Evolutionary conservation across 2,329 filamentous ascomycete species (phyloP).

Genomic region (Saccharata proteae): DNA sequence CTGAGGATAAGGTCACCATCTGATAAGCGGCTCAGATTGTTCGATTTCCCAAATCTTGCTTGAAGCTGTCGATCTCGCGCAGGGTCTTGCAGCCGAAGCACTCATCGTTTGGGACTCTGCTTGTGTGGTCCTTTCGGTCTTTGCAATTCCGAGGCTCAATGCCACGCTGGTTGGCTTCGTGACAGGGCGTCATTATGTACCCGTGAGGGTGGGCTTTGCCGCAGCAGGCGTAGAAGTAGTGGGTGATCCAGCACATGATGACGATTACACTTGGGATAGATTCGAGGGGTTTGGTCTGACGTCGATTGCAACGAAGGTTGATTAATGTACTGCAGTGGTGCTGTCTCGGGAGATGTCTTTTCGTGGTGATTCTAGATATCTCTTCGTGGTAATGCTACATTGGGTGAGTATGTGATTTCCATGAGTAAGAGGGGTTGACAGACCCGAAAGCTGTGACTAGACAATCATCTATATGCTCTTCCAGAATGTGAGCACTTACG

Average conservation of each 20-base stretch:
- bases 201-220: slow-evolving; percentile 3
- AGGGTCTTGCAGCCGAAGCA: slow-evolving; percentile 3
- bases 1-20: too few species aligned
- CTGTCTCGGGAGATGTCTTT: neutral
- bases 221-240: slow-evolving; percentile 5
- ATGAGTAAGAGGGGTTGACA: too few species aligned
- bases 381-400: too few species aligned
- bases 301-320: neutral
- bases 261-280: neutral
- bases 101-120: neutral
- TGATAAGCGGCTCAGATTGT: too few species aligned
- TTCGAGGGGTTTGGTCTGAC: neutral
- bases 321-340: neutral
- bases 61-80: neutral
- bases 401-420: too few species aligned
- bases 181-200: slow-evolving; percentile 1
- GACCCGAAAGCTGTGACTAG: too few species aligned
- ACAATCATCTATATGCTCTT: too few species aligned
- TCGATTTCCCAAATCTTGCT: too few species aligned
- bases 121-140: slow-evolving; percentile 4
- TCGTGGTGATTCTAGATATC: too few species aligned
- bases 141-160: slow-evolving; percentile 1
- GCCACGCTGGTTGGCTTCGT: neutral
- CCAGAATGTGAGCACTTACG: too few species aligned
- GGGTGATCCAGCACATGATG: slow-evolving; percentile 7